Conservation (phyloP, 768 basidiomycete species). For the Zangia roseola region DNA sequence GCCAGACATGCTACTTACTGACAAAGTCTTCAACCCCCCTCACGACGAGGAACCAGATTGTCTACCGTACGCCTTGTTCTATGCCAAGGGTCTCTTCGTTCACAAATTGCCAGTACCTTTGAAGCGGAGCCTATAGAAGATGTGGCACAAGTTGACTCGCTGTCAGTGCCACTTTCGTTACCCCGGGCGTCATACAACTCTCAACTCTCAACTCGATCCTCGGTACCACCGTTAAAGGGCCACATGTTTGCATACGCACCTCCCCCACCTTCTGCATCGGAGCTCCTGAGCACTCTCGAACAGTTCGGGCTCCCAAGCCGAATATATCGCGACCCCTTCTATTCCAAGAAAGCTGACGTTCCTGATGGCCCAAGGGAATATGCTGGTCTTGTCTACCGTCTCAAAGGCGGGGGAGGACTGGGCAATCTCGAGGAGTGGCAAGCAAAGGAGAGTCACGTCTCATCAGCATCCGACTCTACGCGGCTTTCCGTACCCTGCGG, state of each 20-base stretch:
- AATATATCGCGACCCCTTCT: constrained; percentile 78
- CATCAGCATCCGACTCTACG: not conserved
- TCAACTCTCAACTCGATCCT: constrained; percentile 4
- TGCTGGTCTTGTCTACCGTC: constrained; percentile 70
- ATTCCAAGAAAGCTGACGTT: constrained; percentile 68
- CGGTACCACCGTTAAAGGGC: not conserved
- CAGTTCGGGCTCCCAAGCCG: constrained; percentile 51
- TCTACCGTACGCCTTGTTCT: constrained; percentile 16
- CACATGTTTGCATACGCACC: constrained; percentile 43
- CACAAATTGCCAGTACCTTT: constrained; percentile 10
- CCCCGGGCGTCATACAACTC: constrained; percentile 22
- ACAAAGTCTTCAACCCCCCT: not conserved
- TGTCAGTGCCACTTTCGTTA: not conserved
- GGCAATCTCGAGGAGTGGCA: constrained; percentile 62
- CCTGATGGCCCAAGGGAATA: constrained; percentile 71
- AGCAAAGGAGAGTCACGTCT: constrained; percentile 3
- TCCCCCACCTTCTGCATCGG: constrained; percentile 50
- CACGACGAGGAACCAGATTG: constrained; percentile 15
- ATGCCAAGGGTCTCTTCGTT: not conserved
- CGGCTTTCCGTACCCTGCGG: constrained; percentile 32
- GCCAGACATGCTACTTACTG: not conserved
- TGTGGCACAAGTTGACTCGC: not conserved
- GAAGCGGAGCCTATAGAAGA: constrained; percentile 8
- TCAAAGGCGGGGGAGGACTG: constrained; percentile 65
- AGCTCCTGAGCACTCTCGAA: constrained; percentile 46